Base-by-base conservation (phyloP, 768 basidiomycete species). In the Tulasnella sp. region DNA sequence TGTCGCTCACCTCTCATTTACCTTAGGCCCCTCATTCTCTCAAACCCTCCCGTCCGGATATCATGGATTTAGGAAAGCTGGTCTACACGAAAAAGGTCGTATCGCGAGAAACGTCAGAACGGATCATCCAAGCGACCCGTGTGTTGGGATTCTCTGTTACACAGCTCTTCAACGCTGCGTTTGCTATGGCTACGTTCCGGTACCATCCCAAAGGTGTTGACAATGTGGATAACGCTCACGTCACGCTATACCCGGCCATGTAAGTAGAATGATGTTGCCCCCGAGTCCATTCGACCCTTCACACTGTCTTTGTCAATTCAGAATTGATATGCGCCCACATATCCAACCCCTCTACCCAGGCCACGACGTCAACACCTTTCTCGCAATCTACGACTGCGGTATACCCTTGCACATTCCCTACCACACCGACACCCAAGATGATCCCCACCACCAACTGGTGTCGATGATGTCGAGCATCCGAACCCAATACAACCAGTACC, bases 231-330 rank as follows among this genome's bases (percentile, higher is more conserved):
- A 19, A 54, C 1, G 35, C 52, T 3, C 52, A 39, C 41, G 25
- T 54, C n/a, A 54, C 35, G 19, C 1, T 54, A 15, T 54, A 19
- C 25, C 52, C 52, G 15, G 39, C 52, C n/a, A 54, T 54, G 52
- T 54, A 43, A 17, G 52, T 48, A n/a, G 11, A 39, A 6, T 7
- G 43, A 21, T 25, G 11, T 7, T 50, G 4, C 4, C 27, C 12
- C 1, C 34, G 11, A 49, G 12, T 45, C 6, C 41, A 11, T 4
- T 8, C 7, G 19, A 29, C 32, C 8, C 19, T 23, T 15, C 8
- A 23, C 4, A 36, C 52, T 49, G 39, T 17, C 23, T 9, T 21
- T 9, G 21, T 54, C 21, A 14, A 23, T 42, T 0, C 25, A 54
- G 52, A 12, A 42, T 54, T 12, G 42, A 31, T n/a, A 6, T 43